phyloP scores from a whole-genome alignment of 768 basidiomycete species.

The Leucogyrophana mollusca region DNA sequence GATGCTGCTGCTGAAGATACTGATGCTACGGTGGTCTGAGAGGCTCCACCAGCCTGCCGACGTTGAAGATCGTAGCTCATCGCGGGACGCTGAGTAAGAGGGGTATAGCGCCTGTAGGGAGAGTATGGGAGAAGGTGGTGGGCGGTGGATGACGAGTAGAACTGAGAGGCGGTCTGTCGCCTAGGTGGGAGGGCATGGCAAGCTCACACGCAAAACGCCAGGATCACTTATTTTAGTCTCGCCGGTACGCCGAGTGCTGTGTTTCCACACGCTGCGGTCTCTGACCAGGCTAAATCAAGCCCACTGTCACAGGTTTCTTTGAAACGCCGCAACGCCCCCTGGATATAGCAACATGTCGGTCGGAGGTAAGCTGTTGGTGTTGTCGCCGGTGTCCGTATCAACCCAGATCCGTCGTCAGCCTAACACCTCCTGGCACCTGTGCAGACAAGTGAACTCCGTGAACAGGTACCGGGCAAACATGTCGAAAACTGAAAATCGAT shows the following conservation, averaged over 20 bases:
- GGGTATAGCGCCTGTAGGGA: not conserved
- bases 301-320: not conserved
- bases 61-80: conserved; percentile 13
- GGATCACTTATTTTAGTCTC: conserved; percentile 16
- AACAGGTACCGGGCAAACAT: no score
- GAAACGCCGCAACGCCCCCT: not conserved
- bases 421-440: no score
- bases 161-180: not conserved
- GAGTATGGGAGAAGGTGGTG: not conserved
- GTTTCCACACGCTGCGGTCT: conserved; percentile 6
- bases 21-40: conserved; percentile 4
- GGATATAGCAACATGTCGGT: no score
- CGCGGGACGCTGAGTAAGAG: not conserved
- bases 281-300: conserved; percentile 5
- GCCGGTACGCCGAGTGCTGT: not conserved
- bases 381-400: no score
- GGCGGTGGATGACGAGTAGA: not conserved
- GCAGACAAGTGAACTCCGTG: no score
- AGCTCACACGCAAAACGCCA: conserved; percentile 9
- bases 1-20: not conserved
- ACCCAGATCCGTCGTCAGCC: no score
- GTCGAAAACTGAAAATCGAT: no score
- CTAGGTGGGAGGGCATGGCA: conserved; percentile 4
- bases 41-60: conserved; percentile 20
- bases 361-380: no score